Percentiles rank a stretch among this genome's conserved stretches.
Evolutionary conservation across 306 rosid species (phyloP).

Genomic region (Potentilla sterilis): DNA sequence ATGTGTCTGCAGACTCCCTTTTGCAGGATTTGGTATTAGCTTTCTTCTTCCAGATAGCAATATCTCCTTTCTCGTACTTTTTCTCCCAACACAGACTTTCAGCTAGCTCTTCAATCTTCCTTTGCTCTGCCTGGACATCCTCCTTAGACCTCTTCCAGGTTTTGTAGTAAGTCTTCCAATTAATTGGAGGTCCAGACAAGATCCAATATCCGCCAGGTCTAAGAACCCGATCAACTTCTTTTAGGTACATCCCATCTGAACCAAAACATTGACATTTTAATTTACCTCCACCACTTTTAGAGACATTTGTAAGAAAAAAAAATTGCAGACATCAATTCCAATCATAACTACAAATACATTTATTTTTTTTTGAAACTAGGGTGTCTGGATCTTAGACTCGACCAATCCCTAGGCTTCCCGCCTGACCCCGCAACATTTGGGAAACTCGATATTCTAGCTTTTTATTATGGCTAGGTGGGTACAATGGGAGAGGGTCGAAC

Average conservation of each 20-base stretch:
- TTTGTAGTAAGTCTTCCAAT: conserved; percentile 91
- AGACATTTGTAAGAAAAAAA: not conserved
- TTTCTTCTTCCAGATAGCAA: conserved; percentile 87
- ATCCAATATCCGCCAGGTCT: conserved; percentile 99
- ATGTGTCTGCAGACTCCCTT: conserved; percentile 44
- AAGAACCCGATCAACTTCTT: conserved; percentile 95
- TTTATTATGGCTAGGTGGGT: too few relatives aligned
- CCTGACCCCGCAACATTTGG: too few relatives aligned
- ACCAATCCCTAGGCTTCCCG: too few relatives aligned
- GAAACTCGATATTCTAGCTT: too few relatives aligned
- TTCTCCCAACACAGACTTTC: conserved; percentile 96
- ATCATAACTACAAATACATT: not conserved
- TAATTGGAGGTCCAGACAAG: conserved; percentile 97
- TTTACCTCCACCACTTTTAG: conserved; percentile 7
- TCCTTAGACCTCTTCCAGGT: conserved; percentile 86
- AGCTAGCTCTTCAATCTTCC: conserved; percentile 71
- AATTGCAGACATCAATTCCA: not conserved
- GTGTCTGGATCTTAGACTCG: too few relatives aligned
- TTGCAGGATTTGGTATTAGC: conserved; percentile 61
- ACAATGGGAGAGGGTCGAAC: too few relatives aligned
- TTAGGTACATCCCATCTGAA: conserved; percentile 82
- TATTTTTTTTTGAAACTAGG: too few relatives aligned
- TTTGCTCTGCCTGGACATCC: conserved; percentile 82
- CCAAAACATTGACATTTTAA: conserved; percentile 21
- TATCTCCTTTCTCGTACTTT: conserved; percentile 93